A percentile compares a stretch with the other conserved stretches of the same genome.
Evolutionary conservation across 1,139 yeast species (phyloP).

Genomic region (Blastobotrys indianensis): DNA sequence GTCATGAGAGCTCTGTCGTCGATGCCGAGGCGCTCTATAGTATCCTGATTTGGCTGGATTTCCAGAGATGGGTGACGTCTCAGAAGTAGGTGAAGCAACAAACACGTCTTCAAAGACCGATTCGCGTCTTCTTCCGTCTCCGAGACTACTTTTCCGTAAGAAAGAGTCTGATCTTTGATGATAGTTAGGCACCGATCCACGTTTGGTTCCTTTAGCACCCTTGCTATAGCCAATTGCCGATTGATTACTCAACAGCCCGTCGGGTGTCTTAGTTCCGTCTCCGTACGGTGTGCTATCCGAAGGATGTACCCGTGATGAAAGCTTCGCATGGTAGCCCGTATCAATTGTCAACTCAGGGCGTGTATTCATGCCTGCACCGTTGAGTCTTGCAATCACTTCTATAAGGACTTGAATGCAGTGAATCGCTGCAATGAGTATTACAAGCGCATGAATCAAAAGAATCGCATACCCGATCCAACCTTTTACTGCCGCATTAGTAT

Average conservation of each 20-base stretch:
- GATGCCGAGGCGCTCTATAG: constrained; percentile 26
- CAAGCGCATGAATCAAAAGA: constrained; percentile 30
- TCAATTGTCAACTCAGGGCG: background rate
- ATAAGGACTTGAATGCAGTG: constrained; percentile 29
- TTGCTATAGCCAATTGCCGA: constrained; percentile 2
- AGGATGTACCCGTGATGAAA: too few species aligned
- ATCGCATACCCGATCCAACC: constrained; percentile 35
- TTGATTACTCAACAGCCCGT: constrained; percentile 10
- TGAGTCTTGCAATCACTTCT: constrained; percentile 27
- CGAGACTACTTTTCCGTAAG: background rate
- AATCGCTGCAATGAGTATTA: constrained; percentile 27
- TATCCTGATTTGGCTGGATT: constrained; percentile 16
- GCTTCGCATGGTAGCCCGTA: background rate
- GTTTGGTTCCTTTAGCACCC: background rate
- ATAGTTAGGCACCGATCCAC: background rate
- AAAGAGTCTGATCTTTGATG: background rate
- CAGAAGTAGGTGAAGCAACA: constrained; percentile 23
- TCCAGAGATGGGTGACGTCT: constrained; percentile 16
- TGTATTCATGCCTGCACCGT: constrained; percentile 20
- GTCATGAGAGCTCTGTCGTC: constrained; percentile 26
- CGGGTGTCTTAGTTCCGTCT: constrained; percentile 9
- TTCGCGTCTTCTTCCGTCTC: constrained; percentile 12
- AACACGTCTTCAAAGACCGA: constrained; percentile 19
- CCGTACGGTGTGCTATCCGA: background rate
- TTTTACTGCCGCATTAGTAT: constrained; percentile 19